Evolutionary conservation across 495 filamentous ascomycete genomes (phyloP), one percentile per base, ranked within the genome.

Genomic region (Filosporella fistucella): DNA sequence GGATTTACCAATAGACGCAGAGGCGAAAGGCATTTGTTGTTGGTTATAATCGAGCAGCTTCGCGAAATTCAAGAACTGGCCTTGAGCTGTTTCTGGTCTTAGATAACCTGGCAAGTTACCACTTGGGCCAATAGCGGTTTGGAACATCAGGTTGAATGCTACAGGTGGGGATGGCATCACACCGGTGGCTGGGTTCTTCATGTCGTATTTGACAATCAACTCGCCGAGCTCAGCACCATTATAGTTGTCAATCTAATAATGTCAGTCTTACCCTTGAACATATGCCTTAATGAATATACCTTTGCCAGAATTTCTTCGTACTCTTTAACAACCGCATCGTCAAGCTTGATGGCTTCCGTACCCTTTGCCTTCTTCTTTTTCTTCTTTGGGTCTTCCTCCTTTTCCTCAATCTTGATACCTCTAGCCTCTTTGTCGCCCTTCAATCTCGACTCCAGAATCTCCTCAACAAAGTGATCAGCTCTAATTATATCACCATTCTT

Each of bases 401-500:
- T 86, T 45, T 80, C 77, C 51, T 74, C 80, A 2, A 86, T 70
- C 64, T 81, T 83, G 58, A 86, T 70, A 46, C 73, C 73, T 34
- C 73, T 59, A 16, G 73, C 71, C 37, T 74, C 68, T 52, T 65
- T 68, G 52, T 77, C 70, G n/a, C 67, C 68, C 68, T 88, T 89
- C 39, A 98, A 67, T 20, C 93, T 76, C 24, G 74, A 64, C 70
- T 96, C 90, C 18, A 98, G 76, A 22, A 95, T 81, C 58, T 95
- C 90, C 70, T 97, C 89, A 28, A 98, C 88, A 54, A 97, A 74
- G 68, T 98, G 93, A 63, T 98, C 93, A 23, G 93, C 90, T 50
- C 93, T 80, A 65, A 96, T 83, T 49, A 96, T 94, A 71, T 97
- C 94, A 59, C 93, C 93, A 56, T 85, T 93, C 72, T 95, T 93